A percentile compares a stretch with the other conserved stretches of the same genome.
Evolutionary conservation across 352 stramenopile species (phyloP).

Genomic region (Pythium biforme): DNA sequence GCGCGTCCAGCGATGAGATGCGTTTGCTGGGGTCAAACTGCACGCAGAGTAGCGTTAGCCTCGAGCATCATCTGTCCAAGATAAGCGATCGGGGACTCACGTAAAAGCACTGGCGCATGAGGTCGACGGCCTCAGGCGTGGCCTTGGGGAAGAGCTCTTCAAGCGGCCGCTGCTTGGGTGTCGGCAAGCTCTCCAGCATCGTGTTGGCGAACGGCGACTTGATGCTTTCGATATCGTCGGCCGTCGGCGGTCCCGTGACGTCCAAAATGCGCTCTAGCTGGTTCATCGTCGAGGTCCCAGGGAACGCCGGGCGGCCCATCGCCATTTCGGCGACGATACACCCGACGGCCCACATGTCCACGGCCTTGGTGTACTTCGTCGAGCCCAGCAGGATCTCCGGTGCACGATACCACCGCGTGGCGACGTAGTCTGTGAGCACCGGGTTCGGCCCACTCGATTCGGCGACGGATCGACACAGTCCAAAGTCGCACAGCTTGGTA

Average conservation of each 20-base stretch:
- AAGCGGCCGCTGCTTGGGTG: constrained; percentile 68
- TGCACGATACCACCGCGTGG: constrained; percentile 94
- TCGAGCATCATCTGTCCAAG: neutral
- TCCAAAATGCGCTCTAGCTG: constrained; percentile 96
- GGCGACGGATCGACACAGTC: constrained; percentile 90
- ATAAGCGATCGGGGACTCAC: constrained; percentile 29
- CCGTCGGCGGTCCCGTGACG: constrained; percentile 88
- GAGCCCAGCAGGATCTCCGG: constrained; percentile 95
- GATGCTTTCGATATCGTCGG: constrained; percentile 90
- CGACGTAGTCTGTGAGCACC: constrained; percentile 95
- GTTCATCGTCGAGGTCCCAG: constrained; percentile 95
- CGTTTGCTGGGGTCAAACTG: constrained; percentile 93
- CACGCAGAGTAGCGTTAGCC: neutral
- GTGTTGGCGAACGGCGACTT: constrained; percentile 91
- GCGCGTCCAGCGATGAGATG: constrained; percentile 79
- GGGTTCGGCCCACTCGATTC: constrained; percentile 79
- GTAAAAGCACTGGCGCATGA: constrained; percentile 88
- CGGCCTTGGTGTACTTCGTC: constrained; percentile 90
- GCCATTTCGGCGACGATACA: constrained; percentile 95
- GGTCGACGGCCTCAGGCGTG: constrained; percentile 83
- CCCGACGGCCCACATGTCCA: constrained; percentile 94
- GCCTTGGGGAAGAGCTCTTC: constrained; percentile 89
- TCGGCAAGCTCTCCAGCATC: constrained; percentile 92
- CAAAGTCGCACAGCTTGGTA: constrained; percentile 96
- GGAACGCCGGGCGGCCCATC: constrained; percentile 90